phyloP scores from a whole-genome alignment of 2,329 filamentous ascomycete species.

The Pseudopyrenochaeta lycopersici region DNA sequence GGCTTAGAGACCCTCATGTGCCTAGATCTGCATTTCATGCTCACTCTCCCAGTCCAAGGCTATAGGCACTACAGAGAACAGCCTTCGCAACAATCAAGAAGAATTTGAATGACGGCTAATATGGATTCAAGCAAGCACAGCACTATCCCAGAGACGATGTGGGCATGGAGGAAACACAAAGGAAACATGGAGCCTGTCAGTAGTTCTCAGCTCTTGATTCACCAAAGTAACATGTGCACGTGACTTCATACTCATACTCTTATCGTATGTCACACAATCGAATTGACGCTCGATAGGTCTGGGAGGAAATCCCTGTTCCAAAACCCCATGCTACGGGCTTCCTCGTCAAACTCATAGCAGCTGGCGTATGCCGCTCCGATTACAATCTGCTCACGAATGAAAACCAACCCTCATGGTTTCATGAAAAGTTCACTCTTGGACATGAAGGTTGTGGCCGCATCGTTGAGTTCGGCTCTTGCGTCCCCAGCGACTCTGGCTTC shows the following conservation, averaged over 20 bases:
- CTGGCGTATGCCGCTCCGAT: constrained; percentile 30
- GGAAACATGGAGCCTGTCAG: constrained; percentile 30
- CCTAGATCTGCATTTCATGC: too few species aligned
- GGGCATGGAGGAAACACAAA: constrained; percentile 30
- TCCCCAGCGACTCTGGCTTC: constrained; percentile 15
- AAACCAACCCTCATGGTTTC: constrained; percentile 26
- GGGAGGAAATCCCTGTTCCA: constrained; percentile 23
- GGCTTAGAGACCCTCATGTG: too few species aligned
- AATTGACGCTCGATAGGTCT: constrained; percentile 6
- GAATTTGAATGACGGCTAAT: too few species aligned
- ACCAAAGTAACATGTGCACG: not conserved
- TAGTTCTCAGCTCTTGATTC: not conserved
- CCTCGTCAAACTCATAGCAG: constrained; percentile 26
- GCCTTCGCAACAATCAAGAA: too few species aligned
- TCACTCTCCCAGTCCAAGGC: too few species aligned
- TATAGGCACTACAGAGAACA: too few species aligned
- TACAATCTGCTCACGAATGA: constrained; percentile 32
- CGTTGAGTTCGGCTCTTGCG: constrained; percentile 12
- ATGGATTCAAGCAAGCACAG: too few species aligned
- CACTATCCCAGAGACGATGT: constrained; percentile 22
- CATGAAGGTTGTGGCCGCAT: constrained; percentile 31
- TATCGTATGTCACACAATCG: not conserved
- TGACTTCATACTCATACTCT: not conserved
- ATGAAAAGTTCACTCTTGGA: constrained; percentile 26
- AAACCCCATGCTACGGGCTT: constrained; percentile 17